These are phyloP conservation scores for Claviceps quebecensis DNA, from an alignment of 2,329 filamentous ascomycete species.

Conservation along the genomic window DNA sequence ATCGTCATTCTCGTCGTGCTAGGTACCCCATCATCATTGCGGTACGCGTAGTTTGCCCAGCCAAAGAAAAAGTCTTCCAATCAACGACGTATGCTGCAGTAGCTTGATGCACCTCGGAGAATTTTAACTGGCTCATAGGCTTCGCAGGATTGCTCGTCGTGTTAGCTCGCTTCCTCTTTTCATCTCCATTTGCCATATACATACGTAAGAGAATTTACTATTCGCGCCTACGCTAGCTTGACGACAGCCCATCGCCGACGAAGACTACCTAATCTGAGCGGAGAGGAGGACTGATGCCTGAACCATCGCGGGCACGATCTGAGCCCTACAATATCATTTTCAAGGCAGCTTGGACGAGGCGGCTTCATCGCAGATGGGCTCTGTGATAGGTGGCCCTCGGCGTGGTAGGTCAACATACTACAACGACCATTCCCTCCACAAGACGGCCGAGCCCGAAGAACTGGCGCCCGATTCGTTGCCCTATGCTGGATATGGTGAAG, in stretches of 20 bases:
- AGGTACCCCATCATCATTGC: background rate
- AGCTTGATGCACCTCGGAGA: constrained; percentile 12
- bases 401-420: constrained; percentile 15
- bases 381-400: constrained; percentile 14
- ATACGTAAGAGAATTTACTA: background rate
- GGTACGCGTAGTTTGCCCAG: background rate
- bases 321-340: constrained; percentile 11
- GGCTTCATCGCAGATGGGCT: constrained; percentile 17
- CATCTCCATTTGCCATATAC: background rate
- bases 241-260: constrained; percentile 6
- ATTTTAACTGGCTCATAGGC: constrained; percentile 11
- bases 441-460: constrained; percentile 7
- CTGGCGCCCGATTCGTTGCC: constrained; percentile 14
- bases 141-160: constrained; percentile 6
- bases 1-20: background rate
- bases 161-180: background rate
- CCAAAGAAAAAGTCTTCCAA: constrained; percentile 4
- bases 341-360: constrained; percentile 16
- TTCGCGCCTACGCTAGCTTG: background rate
- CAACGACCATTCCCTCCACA: constrained; percentile 7
- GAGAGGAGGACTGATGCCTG: constrained; percentile 1
- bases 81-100: constrained; percentile 9
- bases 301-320: constrained; percentile 6
- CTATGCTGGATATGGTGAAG: constrained; percentile 14
- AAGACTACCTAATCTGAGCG: background rate